Evolutionary conservation across 2,329 filamentous ascomycete species (phyloP), one percentile per base, ranked within the genome.

Genomic region (Hypoxylon sp.): DNA sequence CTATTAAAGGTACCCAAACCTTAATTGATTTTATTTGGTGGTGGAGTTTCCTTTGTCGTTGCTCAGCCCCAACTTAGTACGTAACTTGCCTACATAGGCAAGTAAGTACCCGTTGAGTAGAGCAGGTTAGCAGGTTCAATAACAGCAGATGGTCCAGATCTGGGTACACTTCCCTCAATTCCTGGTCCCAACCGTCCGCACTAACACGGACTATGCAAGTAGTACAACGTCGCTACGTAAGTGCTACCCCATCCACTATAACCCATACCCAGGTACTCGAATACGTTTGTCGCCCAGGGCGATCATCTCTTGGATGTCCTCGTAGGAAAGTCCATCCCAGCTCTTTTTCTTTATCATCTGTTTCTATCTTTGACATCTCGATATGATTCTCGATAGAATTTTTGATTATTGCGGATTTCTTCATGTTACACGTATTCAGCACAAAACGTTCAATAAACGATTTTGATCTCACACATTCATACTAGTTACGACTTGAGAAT

Each of bases 281-380:
- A 50, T 61, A 61, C 60, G 26, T 29, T 35, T 62, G 63, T 67
- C 60, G 64, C 62, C 67, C n/a, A 47, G 63, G 48, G 53, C 59
- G 60, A 70, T 70, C 42, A 63, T 61, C 31, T 26, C 31, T 66
- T 63, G 52, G 39, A 62, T 62, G 53, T 65, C 44, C 51, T 61
- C 33, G 51, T 56, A 35, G 35, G 65, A 35, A 65, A 50, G 42
- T 33, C 44, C 56, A 37, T 51, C 44, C 39, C 29, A 57, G 29
- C 35, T 48, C 42, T 55, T 62, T 42, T 24, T 26, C 37, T 33
- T 33, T 35, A 46, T 52, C 52, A 29, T 52, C 39, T 57, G 51
- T 51, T 17, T 63, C 31, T 9, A 37, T 55, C 33, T 55, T 29
- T 29, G 50, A 48, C 24, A 48, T 24, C 19, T 19, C 24, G 13